Evolutionary conservation across 1,139 yeast species (phyloP).

Genomic region (Lodderomyces margitis): DNA sequence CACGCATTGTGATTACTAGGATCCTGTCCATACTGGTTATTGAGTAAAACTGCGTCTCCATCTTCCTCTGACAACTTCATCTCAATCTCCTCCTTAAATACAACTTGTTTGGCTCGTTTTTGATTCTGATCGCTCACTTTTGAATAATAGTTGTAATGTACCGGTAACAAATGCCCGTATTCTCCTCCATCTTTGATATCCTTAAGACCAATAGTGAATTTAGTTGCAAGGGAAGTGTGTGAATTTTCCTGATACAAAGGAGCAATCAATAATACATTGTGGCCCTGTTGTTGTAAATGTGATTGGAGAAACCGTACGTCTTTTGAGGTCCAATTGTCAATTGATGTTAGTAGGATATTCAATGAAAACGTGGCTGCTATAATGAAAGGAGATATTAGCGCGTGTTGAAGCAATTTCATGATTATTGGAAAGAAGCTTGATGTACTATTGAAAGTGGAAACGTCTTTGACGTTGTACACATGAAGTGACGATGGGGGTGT

Average conservation of each 20-base stretch:
- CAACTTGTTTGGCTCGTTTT: slow-evolving; percentile 22
- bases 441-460: background rate
- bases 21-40: slow-evolving; percentile 30
- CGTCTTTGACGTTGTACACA: no score
- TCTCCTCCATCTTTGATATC: slow-evolving; percentile 30
- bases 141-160: slow-evolving; percentile 30
- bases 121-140: slow-evolving; percentile 19
- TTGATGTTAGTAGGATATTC: slow-evolving; percentile 33
- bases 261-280: slow-evolving; percentile 32
- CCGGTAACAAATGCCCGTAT: slow-evolving; percentile 33
- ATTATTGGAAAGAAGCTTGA: background rate
- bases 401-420: background rate
- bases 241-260: slow-evolving; percentile 27
- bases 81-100: slow-evolving; percentile 11
- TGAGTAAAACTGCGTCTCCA: background rate
- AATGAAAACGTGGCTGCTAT: slow-evolving; percentile 14
- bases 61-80: slow-evolving; percentile 5
- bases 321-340: slow-evolving; percentile 43
- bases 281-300: slow-evolving; percentile 23
- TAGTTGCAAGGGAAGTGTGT: background rate
- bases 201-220: background rate
- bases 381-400: background rate
- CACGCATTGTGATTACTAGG: slow-evolving; percentile 35
- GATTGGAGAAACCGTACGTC: slow-evolving; percentile 30
- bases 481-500: no score